Evolutionary conservation across 2,329 filamentous ascomycete genomes (phyloP).

Genomic region (Xylaria sp.): DNA sequence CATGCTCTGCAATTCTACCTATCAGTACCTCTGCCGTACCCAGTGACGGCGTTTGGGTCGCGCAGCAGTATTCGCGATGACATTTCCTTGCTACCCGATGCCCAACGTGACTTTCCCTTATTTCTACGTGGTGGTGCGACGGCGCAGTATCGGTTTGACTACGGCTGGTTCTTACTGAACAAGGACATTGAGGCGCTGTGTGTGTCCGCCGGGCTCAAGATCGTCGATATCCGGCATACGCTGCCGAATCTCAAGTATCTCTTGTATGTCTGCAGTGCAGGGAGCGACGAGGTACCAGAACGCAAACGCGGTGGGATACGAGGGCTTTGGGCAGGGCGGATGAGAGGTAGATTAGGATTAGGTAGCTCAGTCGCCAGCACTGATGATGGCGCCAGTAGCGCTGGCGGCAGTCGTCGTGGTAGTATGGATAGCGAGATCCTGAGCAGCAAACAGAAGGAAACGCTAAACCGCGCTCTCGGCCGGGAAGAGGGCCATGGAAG

Average conservation of each 20-base stretch:
- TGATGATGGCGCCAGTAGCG: constrained; percentile 49
- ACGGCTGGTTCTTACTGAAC: constrained; percentile 94
- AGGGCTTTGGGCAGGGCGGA: constrained; percentile 59
- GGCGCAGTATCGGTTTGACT: constrained; percentile 90
- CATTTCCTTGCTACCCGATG: constrained; percentile 52
- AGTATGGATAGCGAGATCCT: constrained; percentile 42
- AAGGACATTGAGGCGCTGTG: constrained; percentile 84
- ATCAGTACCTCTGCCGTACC: constrained; percentile 78
- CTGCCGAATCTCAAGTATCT: constrained; percentile 93
- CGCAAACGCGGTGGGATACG: constrained; percentile 66
- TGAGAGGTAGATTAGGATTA: constrained; percentile 44
- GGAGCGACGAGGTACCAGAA: constrained; percentile 66
- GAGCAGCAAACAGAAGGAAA: constrained; percentile 47
- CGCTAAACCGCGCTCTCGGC: constrained; percentile 45
- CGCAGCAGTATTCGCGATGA: constrained; percentile 70
- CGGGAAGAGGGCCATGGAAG: constrained; percentile 28
- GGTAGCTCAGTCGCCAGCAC: constrained; percentile 23
- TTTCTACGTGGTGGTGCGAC: constrained; percentile 68
- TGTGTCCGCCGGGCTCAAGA: constrained; percentile 70
- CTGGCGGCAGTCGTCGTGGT: constrained; percentile 43
- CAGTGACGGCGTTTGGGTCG: constrained; percentile 74
- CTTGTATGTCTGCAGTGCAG: constrained; percentile 85
- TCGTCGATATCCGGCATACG: constrained; percentile 90
- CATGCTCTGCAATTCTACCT: constrained; percentile 83
- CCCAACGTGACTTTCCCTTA: constrained; percentile 77